Evolutionary conservation across 371 early-diverging fungal genomes (phyloP).

Genomic region (Globomyces sp.): DNA sequence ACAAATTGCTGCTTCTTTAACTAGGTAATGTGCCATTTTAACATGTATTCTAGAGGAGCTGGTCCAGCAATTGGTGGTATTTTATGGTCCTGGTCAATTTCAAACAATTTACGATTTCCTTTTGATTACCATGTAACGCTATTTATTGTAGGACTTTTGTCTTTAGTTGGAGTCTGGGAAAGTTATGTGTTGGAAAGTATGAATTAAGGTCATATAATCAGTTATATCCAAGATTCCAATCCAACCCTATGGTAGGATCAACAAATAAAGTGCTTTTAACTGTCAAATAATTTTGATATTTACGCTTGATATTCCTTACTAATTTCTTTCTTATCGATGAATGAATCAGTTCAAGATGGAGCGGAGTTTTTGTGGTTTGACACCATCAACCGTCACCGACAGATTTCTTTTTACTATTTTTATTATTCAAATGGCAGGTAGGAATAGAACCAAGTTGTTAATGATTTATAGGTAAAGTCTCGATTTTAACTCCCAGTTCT

Average conservation of each 20-base stretch:
- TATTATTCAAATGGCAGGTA: neutral
- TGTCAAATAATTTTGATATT: neutral
- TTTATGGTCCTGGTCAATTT: slow-evolving; percentile 60
- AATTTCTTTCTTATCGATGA: neutral
- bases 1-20: slow-evolving; percentile 56
- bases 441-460: neutral
- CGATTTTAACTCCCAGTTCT: neutral
- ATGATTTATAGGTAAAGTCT: neutral
- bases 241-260: neutral
- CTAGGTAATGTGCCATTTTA: slow-evolving; percentile 32
- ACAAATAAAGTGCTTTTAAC: too few species aligned
- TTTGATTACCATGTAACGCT: slow-evolving; percentile 62
- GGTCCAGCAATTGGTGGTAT: slow-evolving; percentile 67
- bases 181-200: neutral
- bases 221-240: neutral
- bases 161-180: slow-evolving; percentile 1
- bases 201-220: neutral
- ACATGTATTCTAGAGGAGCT: slow-evolving; percentile 32
- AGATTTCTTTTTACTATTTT: neutral
- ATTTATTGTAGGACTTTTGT: slow-evolving; percentile 39
- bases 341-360: neutral
- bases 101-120: slow-evolving; percentile 51
- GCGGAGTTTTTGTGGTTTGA: neutral
- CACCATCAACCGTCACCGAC: too few species aligned
- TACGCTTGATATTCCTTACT: neutral